These are phyloP conservation scores for Withania somnifera DNA, from an alignment of 305 asterid species.

Conservation along the genomic window DNA sequence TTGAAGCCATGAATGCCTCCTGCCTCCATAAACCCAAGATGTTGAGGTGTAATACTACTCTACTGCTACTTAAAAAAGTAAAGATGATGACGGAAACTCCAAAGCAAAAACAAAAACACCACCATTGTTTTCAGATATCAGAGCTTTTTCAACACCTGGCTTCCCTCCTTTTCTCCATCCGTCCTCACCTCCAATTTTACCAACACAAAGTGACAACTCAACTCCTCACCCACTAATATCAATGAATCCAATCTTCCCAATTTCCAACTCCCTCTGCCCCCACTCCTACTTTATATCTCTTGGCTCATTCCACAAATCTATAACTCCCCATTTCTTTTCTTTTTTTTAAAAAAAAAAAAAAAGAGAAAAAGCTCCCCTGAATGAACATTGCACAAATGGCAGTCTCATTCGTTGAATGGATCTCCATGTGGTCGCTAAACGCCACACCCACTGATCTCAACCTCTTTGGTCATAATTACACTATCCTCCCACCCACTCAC, in stretches of 20 bases:
- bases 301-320: not conserved
- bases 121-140: constrained; percentile 41
- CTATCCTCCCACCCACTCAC: constrained; percentile 13
- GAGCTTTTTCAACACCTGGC: constrained; percentile 70
- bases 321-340: too few relatives aligned
- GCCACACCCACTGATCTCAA: not conserved
- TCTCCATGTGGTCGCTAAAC: constrained; percentile 17
- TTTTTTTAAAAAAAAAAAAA: too few relatives aligned
- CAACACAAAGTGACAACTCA: not conserved
- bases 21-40: too few relatives aligned
- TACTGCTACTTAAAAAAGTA: too few relatives aligned
- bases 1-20: too few relatives aligned
- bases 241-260: not conserved
- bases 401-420: not conserved
- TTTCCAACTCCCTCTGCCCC: not conserved
- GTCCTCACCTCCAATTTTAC: not conserved
- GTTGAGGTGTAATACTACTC: too few relatives aligned
- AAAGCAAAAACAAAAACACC: constrained; percentile 14
- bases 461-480: not conserved
- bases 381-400: constrained; percentile 46
- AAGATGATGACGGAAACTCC: constrained; percentile 9
- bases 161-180: constrained; percentile 26
- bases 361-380: constrained; percentile 11
- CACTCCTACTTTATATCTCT: not conserved
- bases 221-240: not conserved